Base-by-base conservation (phyloP, 2,329 filamentous ascomycete species). In the Albifimbria verrucaria region DNA sequence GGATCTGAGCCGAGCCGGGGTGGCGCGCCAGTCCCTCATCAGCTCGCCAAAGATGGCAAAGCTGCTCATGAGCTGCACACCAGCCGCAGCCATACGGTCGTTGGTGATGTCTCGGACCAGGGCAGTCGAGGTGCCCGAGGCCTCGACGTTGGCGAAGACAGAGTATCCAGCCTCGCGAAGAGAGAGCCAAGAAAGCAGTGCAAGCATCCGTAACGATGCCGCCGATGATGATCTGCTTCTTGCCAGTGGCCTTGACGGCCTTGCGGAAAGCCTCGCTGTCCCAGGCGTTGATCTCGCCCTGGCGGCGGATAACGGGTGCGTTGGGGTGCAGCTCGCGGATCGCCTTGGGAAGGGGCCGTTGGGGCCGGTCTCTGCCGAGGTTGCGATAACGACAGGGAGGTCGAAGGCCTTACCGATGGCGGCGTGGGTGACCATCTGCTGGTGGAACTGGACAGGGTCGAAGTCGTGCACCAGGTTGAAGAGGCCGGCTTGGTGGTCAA, bases 131-230 rank as follows among this genome's bases (percentile, higher is more conserved):
- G 88, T 90, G 2, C 87, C 88, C 0, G 80, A 85, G 2, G 85
- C 87, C 61, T 91, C 88, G 50, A 85, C 79, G 69, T 90, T 89
- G 60, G 86, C 87, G 73, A 80, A 90, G 54, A 92, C 88, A 36
- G 81, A 80, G 74, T 90, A 92, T 22, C 88, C 88, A 43, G 82
- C 86, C 12, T 84, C 80, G 32, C 85, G 77, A 4, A 91, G 81
- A 1, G 86, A 87, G n/a, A 91, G 77, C 0, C 6, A 89, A 77
- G 74, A 91, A 91, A 1, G 87, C 76, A 20, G 86, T 89, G 77
- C 86, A 90, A 53, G 90, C 87, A 65, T 92, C 88, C 0, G 88
- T 91, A 2, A 82, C 79, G 61, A 91, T 89, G 9, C 88, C 87
- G 2, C 77, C 87, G 15, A 92, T 68, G 63, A 92, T 88, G 61